These are phyloP conservation scores for Corymbia maculata DNA, from an alignment of 345 rosid genomes.

Conservation along the genomic window DNA sequence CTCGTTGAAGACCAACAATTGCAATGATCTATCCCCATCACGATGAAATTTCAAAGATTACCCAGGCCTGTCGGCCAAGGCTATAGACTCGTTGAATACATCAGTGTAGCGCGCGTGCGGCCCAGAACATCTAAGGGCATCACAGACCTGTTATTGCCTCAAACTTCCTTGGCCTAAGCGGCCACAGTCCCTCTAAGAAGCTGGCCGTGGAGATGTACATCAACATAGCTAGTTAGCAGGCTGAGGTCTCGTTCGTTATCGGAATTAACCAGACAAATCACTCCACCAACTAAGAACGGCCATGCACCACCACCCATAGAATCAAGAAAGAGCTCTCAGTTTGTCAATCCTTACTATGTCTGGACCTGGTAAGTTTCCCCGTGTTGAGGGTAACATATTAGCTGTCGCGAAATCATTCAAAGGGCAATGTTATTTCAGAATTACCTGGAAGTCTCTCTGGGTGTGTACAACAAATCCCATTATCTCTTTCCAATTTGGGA, in stretches of 20 bases:
- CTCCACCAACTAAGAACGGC: too few species aligned
- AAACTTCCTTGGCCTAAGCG: constrained; percentile 30
- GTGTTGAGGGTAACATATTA: not conserved
- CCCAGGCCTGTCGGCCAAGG: constrained; percentile 23
- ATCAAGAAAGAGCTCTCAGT: too few species aligned
- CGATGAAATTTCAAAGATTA: too few species aligned
- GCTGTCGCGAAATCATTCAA: not conserved
- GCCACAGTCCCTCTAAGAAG: constrained; percentile 8
- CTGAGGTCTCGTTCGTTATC: too few species aligned
- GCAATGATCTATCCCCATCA: too few species aligned
- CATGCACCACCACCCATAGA: too few species aligned
- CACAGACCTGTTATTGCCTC: constrained; percentile 31
- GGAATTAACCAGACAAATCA: too few species aligned
- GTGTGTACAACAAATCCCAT: constrained; percentile 92
- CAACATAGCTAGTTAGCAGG: too few species aligned
- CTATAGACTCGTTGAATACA: constrained; percentile 29
- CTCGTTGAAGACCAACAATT: too few species aligned
- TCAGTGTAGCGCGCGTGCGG: constrained; percentile 22
- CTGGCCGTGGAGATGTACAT: not conserved
- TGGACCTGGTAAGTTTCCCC: too few species aligned
- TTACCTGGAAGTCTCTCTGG: constrained; percentile 91
- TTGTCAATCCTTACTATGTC: too few species aligned
- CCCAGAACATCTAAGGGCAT: constrained; percentile 38
- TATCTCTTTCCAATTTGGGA: constrained; percentile 70
- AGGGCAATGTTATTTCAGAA: not conserved